These are phyloP conservation scores for Suhomyces ambrosiae DNA, from an alignment of 1,139 yeast genomes.

Conservation along the genomic window DNA sequence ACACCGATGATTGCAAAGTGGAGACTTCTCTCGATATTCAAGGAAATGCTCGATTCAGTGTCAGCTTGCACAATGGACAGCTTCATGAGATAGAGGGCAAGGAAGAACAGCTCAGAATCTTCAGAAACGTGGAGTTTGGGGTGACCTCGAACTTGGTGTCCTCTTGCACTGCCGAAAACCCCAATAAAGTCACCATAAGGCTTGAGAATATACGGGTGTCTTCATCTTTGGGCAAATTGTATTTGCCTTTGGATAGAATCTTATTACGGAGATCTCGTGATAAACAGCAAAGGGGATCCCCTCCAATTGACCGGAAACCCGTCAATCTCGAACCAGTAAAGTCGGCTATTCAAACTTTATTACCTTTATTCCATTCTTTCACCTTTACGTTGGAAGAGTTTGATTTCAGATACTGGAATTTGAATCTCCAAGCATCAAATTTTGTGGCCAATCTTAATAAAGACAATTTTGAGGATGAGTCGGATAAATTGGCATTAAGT, in stretches of 20 bases:
- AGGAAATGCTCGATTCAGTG: slow-evolving; percentile 25
- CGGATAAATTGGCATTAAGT: slow-evolving; percentile 19
- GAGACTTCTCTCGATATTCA: slow-evolving; percentile 26
- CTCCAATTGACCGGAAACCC: too few species aligned
- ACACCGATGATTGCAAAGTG: slow-evolving; percentile 35
- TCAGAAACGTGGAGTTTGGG: slow-evolving; percentile 36
- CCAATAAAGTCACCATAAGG: slow-evolving; percentile 14
- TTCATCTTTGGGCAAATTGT: slow-evolving; percentile 29
- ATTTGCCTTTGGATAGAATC: slow-evolving; percentile 26
- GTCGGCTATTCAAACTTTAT: background rate
- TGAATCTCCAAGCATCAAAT: slow-evolving; percentile 24
- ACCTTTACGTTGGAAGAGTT: slow-evolving; percentile 36
- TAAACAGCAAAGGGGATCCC: too few species aligned
- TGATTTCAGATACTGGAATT: slow-evolving; percentile 23
- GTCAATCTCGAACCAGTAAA: background rate
- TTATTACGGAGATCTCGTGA: background rate
- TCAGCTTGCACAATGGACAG: slow-evolving; percentile 36
- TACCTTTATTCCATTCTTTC: slow-evolving; percentile 14
- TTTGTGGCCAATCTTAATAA: slow-evolving; percentile 20
- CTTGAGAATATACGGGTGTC: slow-evolving; percentile 24
- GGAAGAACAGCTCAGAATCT: slow-evolving; percentile 22
- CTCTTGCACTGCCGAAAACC: slow-evolving; percentile 23
- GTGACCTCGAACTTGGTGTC: slow-evolving; percentile 29
- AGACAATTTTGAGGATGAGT: slow-evolving; percentile 12
- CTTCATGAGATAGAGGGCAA: slow-evolving; percentile 24